Base-by-base conservation (phyloP, 768 basidiomycete species). In the Termitomyces eurrhizus region DNA sequence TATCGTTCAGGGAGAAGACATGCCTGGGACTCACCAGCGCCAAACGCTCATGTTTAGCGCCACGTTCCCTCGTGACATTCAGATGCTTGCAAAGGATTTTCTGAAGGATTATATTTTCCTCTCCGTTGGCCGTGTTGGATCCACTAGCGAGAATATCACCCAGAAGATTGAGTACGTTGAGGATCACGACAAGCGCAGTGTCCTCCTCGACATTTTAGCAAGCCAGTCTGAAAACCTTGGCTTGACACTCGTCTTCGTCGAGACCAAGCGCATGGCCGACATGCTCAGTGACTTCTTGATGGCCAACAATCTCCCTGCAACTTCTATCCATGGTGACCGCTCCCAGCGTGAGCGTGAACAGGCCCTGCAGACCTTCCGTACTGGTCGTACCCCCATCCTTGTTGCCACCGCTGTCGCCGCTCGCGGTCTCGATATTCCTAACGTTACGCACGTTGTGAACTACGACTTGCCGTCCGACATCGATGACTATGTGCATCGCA, bases 41-140 rank as follows among this genome's bases (percentile, higher is more conserved):
- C 97, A 98, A 73, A 99, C 97, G 1, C 90, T 99, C 77, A 99
- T 99, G 97, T 99, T 99, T 78, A 93, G 91, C 62, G 97, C 97
- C 49, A 98, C 97, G 46, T 99, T 99, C 88, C 97, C 97, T 52
- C 88, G 95, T 48, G 97, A 99, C 74, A 99, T 99, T 67, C 97
- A 99, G 74, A 85, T 96, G 76, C 90, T 96, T 62, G 94, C 94
- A 44, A 88, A 89, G 70, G 95, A 96, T 76, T 96, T 97, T 80
- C 80, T 97, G 71, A 97, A 96, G 78, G 97, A 99, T 70, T 98
- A 99, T 78, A 86, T 99, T 72, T 99, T 98, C 88, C 85, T 99
- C 48, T 95, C 93, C 57, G 97, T 99, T 62, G 97, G 97, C 18
- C 93, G 97, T 70, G 97, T 99, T 59, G 97, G 97, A 57, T 94